Percentiles rank a stretch among this genome's conserved stretches.
These are phyloP conservation scores for Sarocladium oryzae DNA, from an alignment of 2,329 filamentous ascomycete species.

Conservation along the genomic window DNA sequence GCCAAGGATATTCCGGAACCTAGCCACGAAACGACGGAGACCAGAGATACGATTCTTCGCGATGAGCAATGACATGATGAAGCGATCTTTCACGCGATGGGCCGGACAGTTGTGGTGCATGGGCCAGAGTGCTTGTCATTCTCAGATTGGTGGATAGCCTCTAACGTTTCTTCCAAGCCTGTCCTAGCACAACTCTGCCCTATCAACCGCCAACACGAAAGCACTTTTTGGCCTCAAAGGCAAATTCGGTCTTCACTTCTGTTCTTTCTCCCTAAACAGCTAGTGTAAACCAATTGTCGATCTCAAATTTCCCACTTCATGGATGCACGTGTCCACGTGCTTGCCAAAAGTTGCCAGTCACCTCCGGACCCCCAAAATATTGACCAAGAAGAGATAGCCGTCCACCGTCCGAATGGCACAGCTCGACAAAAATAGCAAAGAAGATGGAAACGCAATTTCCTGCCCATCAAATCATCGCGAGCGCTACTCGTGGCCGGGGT, in stretches of 20 bases:
- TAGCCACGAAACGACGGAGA: background rate
- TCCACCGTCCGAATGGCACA: background rate
- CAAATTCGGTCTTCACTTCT: background rate
- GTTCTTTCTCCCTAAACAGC: slow-evolving; percentile 2
- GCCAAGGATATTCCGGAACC: slow-evolving; percentile 7
- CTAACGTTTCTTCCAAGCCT: background rate
- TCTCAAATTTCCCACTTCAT: background rate
- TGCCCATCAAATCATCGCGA: background rate
- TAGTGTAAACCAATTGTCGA: slow-evolving; percentile 6
- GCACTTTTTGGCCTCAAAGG: background rate
- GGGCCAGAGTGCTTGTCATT: background rate
- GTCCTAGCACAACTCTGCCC: background rate
- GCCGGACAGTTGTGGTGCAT: background rate
- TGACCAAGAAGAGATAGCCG: slow-evolving; percentile 1
- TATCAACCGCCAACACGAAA: background rate
- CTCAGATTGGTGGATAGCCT: background rate
- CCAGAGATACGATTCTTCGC: background rate
- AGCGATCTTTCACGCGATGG: background rate
- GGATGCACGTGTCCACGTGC: background rate
- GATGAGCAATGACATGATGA: background rate
- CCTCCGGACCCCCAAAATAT: slow-evolving; percentile 1
- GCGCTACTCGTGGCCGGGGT: background rate
- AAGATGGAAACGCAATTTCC: background rate
- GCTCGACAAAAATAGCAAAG: background rate
- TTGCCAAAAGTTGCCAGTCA: background rate